phyloP scores from a whole-genome alignment of 345 rosid genomes.

The Melastoma malabathricum region DNA sequence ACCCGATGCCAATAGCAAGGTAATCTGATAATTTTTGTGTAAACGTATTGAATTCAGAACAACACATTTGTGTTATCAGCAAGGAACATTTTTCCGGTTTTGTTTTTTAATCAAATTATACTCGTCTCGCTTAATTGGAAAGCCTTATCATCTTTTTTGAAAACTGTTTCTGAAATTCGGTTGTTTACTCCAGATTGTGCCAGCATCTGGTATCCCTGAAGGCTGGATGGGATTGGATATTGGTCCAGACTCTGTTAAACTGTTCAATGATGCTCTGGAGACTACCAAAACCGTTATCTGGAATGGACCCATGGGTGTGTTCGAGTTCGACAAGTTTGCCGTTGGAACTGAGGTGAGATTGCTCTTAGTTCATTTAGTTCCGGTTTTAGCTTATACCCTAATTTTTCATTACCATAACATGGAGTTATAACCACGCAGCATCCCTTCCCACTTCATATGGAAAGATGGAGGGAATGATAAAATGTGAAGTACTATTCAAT shows the following conservation, averaged over 20 bases:
- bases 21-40: slow-evolving; percentile 11
- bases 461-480: too few species aligned
- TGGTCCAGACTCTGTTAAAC: slow-evolving; percentile 67
- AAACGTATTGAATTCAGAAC: neutral
- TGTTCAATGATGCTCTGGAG: slow-evolving; percentile 62
- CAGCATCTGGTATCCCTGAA: slow-evolving; percentile 71
- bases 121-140: too few species aligned
- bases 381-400: neutral
- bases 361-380: slow-evolving; percentile 4
- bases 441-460: too few species aligned
- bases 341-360: slow-evolving; percentile 61
- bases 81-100: too few species aligned
- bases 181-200: slow-evolving; percentile 38
- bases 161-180: too few species aligned
- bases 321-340: slow-evolving; percentile 81
- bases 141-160: too few species aligned
- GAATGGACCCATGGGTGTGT: slow-evolving; percentile 99
- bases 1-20: slow-evolving; percentile 89
- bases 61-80: too few species aligned
- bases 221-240: slow-evolving; percentile 97
- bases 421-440: too few species aligned
- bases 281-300: slow-evolving; percentile 84
- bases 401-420: too few species aligned
- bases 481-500: neutral
- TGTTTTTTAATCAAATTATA: too few species aligned